Evolutionary conservation across 176 grass and related monocot species (phyloP).

Genomic region (Carex kokanica): DNA sequence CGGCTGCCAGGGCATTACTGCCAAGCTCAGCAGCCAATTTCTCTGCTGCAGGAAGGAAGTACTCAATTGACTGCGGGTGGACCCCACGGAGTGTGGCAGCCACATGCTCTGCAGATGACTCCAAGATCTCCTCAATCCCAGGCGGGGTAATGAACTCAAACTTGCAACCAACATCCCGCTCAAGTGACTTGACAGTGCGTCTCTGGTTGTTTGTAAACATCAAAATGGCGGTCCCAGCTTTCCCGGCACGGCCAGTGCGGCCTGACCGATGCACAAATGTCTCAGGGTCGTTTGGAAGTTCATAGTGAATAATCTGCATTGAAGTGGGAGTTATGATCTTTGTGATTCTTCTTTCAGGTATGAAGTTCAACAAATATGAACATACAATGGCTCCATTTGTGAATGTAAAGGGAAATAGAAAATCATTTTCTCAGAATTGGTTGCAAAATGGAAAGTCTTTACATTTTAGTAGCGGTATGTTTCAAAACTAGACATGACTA

Average conservation of each 20-base stretch:
- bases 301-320: conserved; percentile 92
- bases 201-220: conserved; percentile 93
- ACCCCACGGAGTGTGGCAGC: conserved; percentile 78
- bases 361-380: background rate
- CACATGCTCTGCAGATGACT: conserved; percentile 89
- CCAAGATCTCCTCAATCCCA: conserved; percentile 65
- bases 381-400: background rate
- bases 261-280: conserved; percentile 99
- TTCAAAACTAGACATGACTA: background rate
- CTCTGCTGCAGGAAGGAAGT: conserved; percentile 70
- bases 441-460: background rate
- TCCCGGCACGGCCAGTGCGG: conserved; percentile 94
- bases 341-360: background rate
- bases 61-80: conserved; percentile 62
- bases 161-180: conserved; percentile 79
- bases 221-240: conserved; percentile 84
- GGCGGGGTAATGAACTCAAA: conserved; percentile 89
- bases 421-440: background rate
- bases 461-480: background rate
- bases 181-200: conserved; percentile 90
- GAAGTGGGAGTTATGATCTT: conserved; percentile 18
- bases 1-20: conserved; percentile 78
- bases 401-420: background rate
- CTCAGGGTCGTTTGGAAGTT: conserved; percentile 93
- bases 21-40: conserved; percentile 67